Conservation (phyloP, 495 filamentous ascomycete species). For the Podospora pseudocomata region DNA sequence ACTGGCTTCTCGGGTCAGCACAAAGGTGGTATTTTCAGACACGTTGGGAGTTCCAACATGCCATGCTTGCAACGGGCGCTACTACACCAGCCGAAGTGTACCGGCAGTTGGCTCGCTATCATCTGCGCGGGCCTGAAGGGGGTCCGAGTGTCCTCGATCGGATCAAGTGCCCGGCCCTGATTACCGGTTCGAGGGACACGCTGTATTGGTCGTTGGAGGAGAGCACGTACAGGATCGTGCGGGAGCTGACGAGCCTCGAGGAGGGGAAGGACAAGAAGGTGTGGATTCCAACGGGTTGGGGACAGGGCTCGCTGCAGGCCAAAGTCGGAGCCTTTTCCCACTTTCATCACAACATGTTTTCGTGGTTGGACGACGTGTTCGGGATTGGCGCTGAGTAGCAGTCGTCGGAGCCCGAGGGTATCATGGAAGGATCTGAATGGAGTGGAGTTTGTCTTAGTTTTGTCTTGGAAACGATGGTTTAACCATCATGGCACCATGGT, state of each 20-base stretch:
- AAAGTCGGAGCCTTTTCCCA: slow-evolving; percentile 25
- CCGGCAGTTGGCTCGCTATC: slow-evolving; percentile 19
- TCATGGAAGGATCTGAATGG: neutral
- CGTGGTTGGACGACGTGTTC: neutral
- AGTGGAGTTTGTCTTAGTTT: neutral
- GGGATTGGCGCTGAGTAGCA: neutral
- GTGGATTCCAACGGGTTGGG: slow-evolving; percentile 23
- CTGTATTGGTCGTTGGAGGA: slow-evolving; percentile 14
- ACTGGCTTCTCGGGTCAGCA: slow-evolving; percentile 18
- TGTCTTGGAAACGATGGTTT: neutral
- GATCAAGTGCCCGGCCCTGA: slow-evolving; percentile 29
- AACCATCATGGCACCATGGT: neutral
- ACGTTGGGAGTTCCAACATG: slow-evolving; percentile 36
- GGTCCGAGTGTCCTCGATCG: slow-evolving; percentile 6
- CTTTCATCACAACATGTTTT: neutral
- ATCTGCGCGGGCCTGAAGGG: slow-evolving; percentile 5
- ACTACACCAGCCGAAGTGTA: slow-evolving; percentile 22
- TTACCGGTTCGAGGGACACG: slow-evolving; percentile 25
- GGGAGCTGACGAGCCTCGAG: slow-evolving; percentile 5
- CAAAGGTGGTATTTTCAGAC: slow-evolving; percentile 28
- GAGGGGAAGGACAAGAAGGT: slow-evolving; percentile 23
- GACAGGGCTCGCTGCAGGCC: slow-evolving; percentile 26
- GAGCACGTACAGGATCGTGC: slow-evolving; percentile 11
- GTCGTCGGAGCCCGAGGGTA: neutral
- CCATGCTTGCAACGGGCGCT: slow-evolving; percentile 23